phyloP scores from a whole-genome alignment of 345 rosid genomes.

The Aurinia saxatilis region DNA sequence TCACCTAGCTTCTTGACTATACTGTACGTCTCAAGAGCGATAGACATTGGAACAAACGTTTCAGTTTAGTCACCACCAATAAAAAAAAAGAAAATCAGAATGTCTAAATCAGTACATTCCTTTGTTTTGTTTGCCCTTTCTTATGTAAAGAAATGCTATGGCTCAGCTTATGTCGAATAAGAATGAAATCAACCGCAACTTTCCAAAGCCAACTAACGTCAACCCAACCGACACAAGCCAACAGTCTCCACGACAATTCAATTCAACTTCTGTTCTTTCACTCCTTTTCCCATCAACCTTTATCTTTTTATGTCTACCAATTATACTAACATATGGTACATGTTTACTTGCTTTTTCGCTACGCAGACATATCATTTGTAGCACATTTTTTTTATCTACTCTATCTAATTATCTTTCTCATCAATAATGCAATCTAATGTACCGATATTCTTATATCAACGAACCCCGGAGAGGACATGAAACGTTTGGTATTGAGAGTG shows the following conservation, averaged over 20 bases:
- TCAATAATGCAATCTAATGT: constrained; percentile 10
- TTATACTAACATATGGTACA: constrained; percentile 12
- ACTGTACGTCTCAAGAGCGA: too few species aligned
- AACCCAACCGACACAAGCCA: constrained; percentile 27
- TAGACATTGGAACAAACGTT: too few species aligned
- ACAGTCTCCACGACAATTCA: constrained; percentile 20
- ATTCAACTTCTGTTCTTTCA: constrained; percentile 17
- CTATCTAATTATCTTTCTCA: constrained; percentile 1
- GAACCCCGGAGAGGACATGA: neutral
- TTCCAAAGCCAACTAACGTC: constrained; percentile 11
- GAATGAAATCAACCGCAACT: constrained; percentile 12
- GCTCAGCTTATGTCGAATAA: too few species aligned
- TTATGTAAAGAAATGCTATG: neutral
- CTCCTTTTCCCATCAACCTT: constrained; percentile 21
- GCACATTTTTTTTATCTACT: constrained; percentile 3
- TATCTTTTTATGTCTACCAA: constrained; percentile 26
- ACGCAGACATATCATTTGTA: constrained; percentile 18
- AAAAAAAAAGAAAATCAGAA: neutral
- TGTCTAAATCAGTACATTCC: constrained; percentile 11
- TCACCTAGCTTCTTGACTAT: too few species aligned
- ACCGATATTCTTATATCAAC: neutral
- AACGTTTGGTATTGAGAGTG: neutral
- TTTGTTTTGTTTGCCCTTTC: neutral
- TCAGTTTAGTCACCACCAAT: neutral
- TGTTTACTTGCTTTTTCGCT: constrained; percentile 21